Percentiles rank a stretch among this genome's conserved stretches.
Conservation (phyloP, 768 basidiomycete genomes). For the Lactarius vividus region DNA sequence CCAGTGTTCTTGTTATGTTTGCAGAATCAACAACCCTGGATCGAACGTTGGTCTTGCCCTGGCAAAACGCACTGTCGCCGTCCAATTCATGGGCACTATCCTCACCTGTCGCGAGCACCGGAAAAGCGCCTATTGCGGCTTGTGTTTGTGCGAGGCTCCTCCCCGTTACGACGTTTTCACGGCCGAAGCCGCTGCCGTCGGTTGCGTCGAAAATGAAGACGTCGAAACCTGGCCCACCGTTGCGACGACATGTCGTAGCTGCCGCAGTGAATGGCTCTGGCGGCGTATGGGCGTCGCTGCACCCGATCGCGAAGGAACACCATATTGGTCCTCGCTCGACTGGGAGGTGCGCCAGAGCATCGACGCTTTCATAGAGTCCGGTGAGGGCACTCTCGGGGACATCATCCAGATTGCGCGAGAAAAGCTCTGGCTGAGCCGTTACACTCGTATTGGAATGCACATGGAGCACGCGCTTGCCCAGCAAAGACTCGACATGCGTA, state of each 20-base stretch:
- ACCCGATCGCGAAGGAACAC: slow-evolving; percentile 47
- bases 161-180: slow-evolving; percentile 36
- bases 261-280: slow-evolving; percentile 67
- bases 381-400: slow-evolving; percentile 63
- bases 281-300: slow-evolving; percentile 47
- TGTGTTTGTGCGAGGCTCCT: slow-evolving; percentile 66
- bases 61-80: slow-evolving; percentile 46
- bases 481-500: slow-evolving; percentile 37
- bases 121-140: slow-evolving; percentile 58
- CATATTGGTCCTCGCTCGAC: slow-evolving; percentile 40
- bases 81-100: slow-evolving; percentile 46
- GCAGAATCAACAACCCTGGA: slow-evolving; percentile 63
- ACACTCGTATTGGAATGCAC: slow-evolving; percentile 65
- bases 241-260: slow-evolving; percentile 64
- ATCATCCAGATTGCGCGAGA: slow-evolving; percentile 62
- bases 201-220: slow-evolving; percentile 69
- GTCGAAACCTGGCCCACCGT: slow-evolving; percentile 62
- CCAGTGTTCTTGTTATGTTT: slow-evolving; percentile 56
- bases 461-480: slow-evolving; percentile 69
- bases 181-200: slow-evolving; percentile 37
- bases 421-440: slow-evolving; percentile 63
- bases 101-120: slow-evolving; percentile 64
- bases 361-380: slow-evolving; percentile 71
- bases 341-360: slow-evolving; percentile 69
- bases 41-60: slow-evolving; percentile 48